Evolutionary conservation across 1,139 yeast species (phyloP).

Genomic region (Starmera stellimalicola): DNA sequence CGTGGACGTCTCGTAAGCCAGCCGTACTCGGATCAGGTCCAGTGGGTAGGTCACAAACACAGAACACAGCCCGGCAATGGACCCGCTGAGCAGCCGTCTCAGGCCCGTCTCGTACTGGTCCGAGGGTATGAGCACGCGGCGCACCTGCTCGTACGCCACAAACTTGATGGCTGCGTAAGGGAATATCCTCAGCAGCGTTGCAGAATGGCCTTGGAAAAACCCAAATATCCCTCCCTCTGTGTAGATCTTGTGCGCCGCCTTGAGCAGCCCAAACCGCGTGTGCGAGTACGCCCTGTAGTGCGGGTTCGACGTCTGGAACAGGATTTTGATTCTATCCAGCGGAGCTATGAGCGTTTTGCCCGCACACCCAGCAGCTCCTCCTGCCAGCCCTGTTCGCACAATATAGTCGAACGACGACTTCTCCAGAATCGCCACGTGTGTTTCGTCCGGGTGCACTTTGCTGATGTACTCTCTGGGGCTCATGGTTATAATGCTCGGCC

Average conservation of each 20-base stretch:
- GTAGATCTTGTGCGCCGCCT: constrained; percentile 65
- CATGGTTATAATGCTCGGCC: not conserved
- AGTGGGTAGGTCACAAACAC: constrained; percentile 90
- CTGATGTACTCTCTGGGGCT: not conserved
- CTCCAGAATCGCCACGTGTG: constrained; percentile 26
- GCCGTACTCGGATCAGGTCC: constrained; percentile 80
- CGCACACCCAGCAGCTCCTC: constrained; percentile 92
- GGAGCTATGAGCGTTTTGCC: constrained; percentile 97
- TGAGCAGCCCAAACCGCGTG: constrained; percentile 62
- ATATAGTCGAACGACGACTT: constrained; percentile 75
- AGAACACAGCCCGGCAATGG: constrained; percentile 77
- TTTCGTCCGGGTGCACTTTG: constrained; percentile 9
- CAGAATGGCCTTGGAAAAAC: constrained; percentile 91
- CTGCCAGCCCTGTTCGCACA: constrained; percentile 79
- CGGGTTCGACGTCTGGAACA: constrained; percentile 93
- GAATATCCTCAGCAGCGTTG: constrained; percentile 80
- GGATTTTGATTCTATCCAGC: constrained; percentile 83
- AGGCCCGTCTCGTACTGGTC: constrained; percentile 68
- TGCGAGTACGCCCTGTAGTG: constrained; percentile 77
- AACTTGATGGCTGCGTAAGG: constrained; percentile 97
- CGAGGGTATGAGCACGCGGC: constrained; percentile 70
- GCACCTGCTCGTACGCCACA: constrained; percentile 92
- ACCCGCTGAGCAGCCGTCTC: constrained; percentile 81
- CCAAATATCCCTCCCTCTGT: constrained; percentile 69
- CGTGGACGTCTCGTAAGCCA: constrained; percentile 76